A percentile compares a stretch with the other conserved stretches of the same genome.
Evolutionary conservation across 2,329 filamentous ascomycete species (phyloP).

Genomic region (Sporothrix luriei): DNA sequence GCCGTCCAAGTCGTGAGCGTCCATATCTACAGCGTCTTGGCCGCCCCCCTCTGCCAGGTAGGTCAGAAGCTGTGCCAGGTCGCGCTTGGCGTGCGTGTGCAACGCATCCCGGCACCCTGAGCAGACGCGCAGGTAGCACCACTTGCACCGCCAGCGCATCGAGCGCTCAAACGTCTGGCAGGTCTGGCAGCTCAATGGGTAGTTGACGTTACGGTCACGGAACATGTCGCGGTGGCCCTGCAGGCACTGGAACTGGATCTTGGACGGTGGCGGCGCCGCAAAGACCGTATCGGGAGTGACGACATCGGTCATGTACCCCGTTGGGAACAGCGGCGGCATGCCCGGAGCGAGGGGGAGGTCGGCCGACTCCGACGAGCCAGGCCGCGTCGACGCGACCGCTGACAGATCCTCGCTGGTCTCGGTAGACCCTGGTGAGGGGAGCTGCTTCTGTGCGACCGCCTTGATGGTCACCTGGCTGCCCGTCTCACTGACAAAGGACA

Average conservation of each 20-base stretch:
- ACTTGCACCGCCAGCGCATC: slow-evolving; percentile 53
- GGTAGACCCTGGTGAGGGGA: not conserved
- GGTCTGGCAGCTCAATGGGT: slow-evolving; percentile 57
- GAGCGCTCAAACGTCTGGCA: slow-evolving; percentile 53
- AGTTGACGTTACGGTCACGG: slow-evolving; percentile 51
- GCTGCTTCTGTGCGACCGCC: not conserved
- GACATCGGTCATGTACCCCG: slow-evolving; percentile 37
- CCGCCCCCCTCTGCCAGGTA: not conserved
- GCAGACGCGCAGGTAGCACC: slow-evolving; percentile 58
- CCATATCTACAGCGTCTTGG: not conserved
- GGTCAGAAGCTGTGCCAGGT: slow-evolving; percentile 49
- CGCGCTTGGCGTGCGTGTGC: slow-evolving; percentile 47
- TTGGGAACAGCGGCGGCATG: slow-evolving; percentile 38
- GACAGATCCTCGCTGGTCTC: not conserved
- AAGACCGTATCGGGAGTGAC: slow-evolving; percentile 46
- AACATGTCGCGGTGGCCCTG: slow-evolving; percentile 54
- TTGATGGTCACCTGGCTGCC: slow-evolving; percentile 33
- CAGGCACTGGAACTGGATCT: slow-evolving; percentile 51
- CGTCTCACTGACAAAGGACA: slow-evolving; percentile 23
- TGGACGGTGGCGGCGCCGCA: slow-evolving; percentile 47
- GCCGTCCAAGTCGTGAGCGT: not conserved
- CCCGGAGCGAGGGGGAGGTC: slow-evolving; percentile 20
- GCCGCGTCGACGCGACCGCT: not conserved
- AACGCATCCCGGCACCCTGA: slow-evolving; percentile 51
- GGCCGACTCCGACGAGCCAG: not conserved